These are phyloP conservation scores for Syzygium jambos DNA, from an alignment of 345 rosid genomes.

Conservation along the genomic window DNA sequence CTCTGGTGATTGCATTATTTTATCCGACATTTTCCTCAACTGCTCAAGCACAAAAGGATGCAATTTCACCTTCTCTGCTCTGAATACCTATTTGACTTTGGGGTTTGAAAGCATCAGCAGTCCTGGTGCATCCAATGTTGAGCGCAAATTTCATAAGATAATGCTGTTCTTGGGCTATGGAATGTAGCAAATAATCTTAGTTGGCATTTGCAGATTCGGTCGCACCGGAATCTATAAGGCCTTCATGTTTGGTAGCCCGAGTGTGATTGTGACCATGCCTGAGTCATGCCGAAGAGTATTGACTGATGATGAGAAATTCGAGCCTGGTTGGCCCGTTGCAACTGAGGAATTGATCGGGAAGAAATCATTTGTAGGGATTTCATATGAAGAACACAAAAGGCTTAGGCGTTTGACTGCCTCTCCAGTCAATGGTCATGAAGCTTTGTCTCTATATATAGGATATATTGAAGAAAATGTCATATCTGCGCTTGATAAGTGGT, in stretches of 20 bases:
- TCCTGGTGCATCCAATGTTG: neutral
- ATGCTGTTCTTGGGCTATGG: neutral
- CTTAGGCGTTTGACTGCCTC: constrained; percentile 69
- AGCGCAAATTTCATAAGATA: neutral
- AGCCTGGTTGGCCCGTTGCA: constrained; percentile 78
- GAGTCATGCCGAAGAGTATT: constrained; percentile 58
- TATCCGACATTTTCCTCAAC: neutral
- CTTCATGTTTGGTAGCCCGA: constrained; percentile 78
- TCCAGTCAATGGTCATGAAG: constrained; percentile 76
- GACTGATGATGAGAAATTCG: constrained; percentile 59
- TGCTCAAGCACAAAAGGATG: neutral
- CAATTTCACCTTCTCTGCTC: neutral
- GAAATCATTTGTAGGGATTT: constrained; percentile 67
- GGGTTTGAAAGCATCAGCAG: neutral
- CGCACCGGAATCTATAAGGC: constrained; percentile 56
- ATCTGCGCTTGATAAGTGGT: constrained; percentile 51
- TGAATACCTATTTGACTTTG: neutral
- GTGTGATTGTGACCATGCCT: constrained; percentile 65
- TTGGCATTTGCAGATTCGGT: constrained; percentile 44
- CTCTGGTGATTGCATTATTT: neutral
- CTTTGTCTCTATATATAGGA: constrained; percentile 45
- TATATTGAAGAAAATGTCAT: constrained; percentile 60
- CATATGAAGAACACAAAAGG: constrained; percentile 78
- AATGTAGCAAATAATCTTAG: neutral
- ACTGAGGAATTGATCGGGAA: constrained; percentile 58